These are phyloP conservation scores for Athelia psychrophila DNA, from an alignment of 1,284 basidiomycete species.

Conservation along the genomic window DNA sequence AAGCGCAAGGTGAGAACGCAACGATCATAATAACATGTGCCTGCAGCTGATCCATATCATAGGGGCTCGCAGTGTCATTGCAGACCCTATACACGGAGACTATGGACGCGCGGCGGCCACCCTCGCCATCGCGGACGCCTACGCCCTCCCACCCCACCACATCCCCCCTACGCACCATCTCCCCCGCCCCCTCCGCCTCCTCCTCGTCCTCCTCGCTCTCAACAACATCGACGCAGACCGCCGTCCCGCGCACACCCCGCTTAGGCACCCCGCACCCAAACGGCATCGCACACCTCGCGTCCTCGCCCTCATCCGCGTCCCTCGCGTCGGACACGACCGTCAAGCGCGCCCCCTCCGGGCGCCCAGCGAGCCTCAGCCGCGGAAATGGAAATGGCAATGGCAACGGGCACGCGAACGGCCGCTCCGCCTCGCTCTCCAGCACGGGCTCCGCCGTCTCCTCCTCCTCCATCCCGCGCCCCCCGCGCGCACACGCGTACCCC, in stretches of 20 bases:
- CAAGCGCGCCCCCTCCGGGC: too few species aligned
- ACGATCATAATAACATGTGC: neutral
- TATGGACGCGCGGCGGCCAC: slow-evolving; percentile 5
- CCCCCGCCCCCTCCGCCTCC: slow-evolving; percentile 28
- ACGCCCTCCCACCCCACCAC: slow-evolving; percentile 10
- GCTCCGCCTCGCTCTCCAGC: neutral
- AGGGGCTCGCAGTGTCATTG: slow-evolving; percentile 44
- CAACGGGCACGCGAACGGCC: neutral
- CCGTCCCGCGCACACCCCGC: slow-evolving; percentile 21
- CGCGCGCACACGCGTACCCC: slow-evolving; percentile 12
- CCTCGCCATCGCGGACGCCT: slow-evolving; percentile 8
- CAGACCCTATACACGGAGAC: slow-evolving; percentile 32
- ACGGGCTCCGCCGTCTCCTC: neutral
- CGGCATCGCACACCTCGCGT: slow-evolving; percentile 2
- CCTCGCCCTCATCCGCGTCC: neutral
- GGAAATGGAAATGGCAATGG: neutral
- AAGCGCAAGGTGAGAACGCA: slow-evolving; percentile 49
- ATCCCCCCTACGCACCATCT: slow-evolving; percentile 24
- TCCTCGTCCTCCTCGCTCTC: slow-evolving; percentile 23
- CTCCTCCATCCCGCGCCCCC: slow-evolving; percentile 3
- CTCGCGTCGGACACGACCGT: neutral
- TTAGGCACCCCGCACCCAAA: neutral
- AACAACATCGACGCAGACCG: slow-evolving; percentile 25
- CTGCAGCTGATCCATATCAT: neutral
- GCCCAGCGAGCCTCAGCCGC: too few species aligned